Percentiles rank a stretch among this genome's conserved stretches.
These are phyloP conservation scores for Paraconiothyrium brasiliense DNA, from an alignment of 2,329 filamentous ascomycete genomes.

Conservation along the genomic window DNA sequence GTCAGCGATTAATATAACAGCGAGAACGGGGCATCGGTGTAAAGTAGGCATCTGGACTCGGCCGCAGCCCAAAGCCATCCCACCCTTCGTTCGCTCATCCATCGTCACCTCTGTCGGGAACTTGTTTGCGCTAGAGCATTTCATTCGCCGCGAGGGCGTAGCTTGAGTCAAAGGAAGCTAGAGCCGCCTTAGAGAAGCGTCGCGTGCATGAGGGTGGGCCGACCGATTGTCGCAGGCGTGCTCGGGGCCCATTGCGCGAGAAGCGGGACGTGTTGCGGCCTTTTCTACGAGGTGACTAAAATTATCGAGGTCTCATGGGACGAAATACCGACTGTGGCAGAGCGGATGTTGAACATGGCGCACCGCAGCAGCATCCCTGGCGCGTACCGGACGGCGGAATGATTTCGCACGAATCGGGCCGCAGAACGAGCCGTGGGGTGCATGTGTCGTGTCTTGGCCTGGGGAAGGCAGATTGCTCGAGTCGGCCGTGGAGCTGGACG, in stretches of 20 bases:
- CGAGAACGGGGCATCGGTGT: slow-evolving; percentile 44
- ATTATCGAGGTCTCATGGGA: slow-evolving; percentile 35
- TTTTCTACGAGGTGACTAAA: slow-evolving; percentile 50
- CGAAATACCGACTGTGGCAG: slow-evolving; percentile 30
- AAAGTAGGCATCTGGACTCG: slow-evolving; percentile 43
- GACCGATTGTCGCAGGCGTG: slow-evolving; percentile 24
- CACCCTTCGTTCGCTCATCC: slow-evolving; percentile 36
- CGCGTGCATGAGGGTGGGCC: slow-evolving; percentile 36
- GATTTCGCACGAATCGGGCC: slow-evolving; percentile 41
- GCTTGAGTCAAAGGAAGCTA: slow-evolving; percentile 32
- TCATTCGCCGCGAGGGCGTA: slow-evolving; percentile 38
- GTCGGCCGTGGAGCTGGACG: slow-evolving; percentile 19
- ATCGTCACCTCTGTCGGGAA: slow-evolving; percentile 35
- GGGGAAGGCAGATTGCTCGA: slow-evolving; percentile 32
- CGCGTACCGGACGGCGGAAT: slow-evolving; percentile 28
- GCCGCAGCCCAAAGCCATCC: slow-evolving; percentile 43
- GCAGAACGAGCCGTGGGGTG: slow-evolving; percentile 37
- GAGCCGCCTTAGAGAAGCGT: slow-evolving; percentile 26
- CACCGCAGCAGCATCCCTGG: slow-evolving; percentile 28
- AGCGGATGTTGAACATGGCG: slow-evolving; percentile 37
- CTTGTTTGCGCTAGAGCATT: slow-evolving; percentile 28
- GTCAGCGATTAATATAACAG: slow-evolving; percentile 51
- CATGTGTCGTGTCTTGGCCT: slow-evolving; percentile 40
- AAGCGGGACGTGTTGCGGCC: slow-evolving; percentile 43
- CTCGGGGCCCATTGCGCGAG: slow-evolving; percentile 46